These are phyloP conservation scores for Taphrina communis DNA, from an alignment of 1,139 yeast species.

Conservation along the genomic window DNA sequence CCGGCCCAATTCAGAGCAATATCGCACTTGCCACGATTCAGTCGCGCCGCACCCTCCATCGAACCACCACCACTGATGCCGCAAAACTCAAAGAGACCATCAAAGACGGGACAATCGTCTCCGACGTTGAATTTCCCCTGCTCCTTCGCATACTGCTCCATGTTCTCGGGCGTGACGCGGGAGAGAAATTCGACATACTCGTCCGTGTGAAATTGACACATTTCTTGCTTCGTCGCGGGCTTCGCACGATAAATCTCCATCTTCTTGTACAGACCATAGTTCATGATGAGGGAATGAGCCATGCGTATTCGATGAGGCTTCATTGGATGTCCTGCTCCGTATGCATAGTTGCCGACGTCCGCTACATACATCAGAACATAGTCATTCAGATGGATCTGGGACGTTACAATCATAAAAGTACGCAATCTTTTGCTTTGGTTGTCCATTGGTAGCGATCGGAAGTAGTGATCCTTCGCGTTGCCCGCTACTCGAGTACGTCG, in stretches of 20 bases:
- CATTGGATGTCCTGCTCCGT: constrained; percentile 99
- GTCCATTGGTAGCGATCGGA: constrained; percentile 42
- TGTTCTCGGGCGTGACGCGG: constrained; percentile 91
- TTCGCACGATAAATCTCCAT: constrained; percentile 97
- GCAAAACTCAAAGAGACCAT: constrained; percentile 93
- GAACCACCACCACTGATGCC: constrained; percentile 96
- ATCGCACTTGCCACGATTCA: constrained; percentile 91
- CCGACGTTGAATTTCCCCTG: constrained; percentile 95
- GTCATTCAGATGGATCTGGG: neutral
- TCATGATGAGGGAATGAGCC: constrained; percentile 82
- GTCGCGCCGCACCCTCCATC: constrained; percentile 94
- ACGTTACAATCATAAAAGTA: constrained; percentile 47
- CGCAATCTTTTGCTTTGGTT: constrained; percentile 44
- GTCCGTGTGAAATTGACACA: constrained; percentile 98
- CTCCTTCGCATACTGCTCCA: constrained; percentile 88
- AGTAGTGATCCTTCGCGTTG: constrained; percentile 40
- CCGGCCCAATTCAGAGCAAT: constrained; percentile 98
- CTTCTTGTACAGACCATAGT: constrained; percentile 92
- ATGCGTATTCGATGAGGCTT: constrained; percentile 97
- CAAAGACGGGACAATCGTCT: constrained; percentile 96
- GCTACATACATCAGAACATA: constrained; percentile 51
- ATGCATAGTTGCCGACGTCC: constrained; percentile 96
- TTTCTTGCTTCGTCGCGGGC: constrained; percentile 97
- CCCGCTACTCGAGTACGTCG: constrained; percentile 38
- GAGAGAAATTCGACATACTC: constrained; percentile 93